Percentiles rank a stretch among this genome's conserved stretches.
Conservation (phyloP, 306 rosid genomes). For the Medicago arabica region DNA sequence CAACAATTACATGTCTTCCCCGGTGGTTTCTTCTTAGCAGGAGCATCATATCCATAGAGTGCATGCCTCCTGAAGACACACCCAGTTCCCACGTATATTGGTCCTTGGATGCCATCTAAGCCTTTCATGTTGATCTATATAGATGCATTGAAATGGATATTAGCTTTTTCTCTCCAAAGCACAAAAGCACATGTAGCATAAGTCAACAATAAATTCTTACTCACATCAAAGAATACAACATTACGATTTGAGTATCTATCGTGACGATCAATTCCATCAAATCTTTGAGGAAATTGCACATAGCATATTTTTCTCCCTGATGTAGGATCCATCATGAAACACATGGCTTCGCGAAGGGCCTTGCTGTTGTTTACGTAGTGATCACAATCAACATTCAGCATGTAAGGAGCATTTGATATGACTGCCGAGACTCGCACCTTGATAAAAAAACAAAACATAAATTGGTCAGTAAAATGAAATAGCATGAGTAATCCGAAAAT, state of each 20-base stretch:
- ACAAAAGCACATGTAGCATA: neutral
- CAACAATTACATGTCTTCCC: slow-evolving; percentile 80
- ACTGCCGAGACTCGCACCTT: slow-evolving; percentile 89
- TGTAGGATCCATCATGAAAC: slow-evolving; percentile 95
- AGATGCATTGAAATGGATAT: slow-evolving; percentile 11
- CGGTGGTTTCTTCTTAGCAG: slow-evolving; percentile 76
- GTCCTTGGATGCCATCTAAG: slow-evolving; percentile 95
- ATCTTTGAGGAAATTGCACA: slow-evolving; percentile 93
- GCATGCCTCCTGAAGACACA: slow-evolving; percentile 80
- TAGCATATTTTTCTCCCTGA: slow-evolving; percentile 91
- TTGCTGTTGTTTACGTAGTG: slow-evolving; percentile 94
- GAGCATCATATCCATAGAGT: slow-evolving; percentile 92
- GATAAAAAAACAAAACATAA: no score
- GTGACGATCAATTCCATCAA: slow-evolving; percentile 90
- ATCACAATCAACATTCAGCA: slow-evolving; percentile 92
- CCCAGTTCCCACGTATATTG: slow-evolving; percentile 94
- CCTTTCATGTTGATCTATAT: slow-evolving; percentile 94
- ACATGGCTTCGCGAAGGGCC: slow-evolving; percentile 96
- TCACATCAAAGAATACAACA: slow-evolving; percentile 92
- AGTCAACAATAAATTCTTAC: slow-evolving; percentile 37
- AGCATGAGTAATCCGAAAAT: no score
- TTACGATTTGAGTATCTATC: slow-evolving; percentile 96
- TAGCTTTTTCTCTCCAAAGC: no score
- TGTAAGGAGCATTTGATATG: slow-evolving; percentile 88
- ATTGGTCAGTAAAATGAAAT: no score